phyloP scores from a whole-genome alignment of 2,329 filamentous ascomycete genomes.

The Byssochlamys sp. region DNA sequence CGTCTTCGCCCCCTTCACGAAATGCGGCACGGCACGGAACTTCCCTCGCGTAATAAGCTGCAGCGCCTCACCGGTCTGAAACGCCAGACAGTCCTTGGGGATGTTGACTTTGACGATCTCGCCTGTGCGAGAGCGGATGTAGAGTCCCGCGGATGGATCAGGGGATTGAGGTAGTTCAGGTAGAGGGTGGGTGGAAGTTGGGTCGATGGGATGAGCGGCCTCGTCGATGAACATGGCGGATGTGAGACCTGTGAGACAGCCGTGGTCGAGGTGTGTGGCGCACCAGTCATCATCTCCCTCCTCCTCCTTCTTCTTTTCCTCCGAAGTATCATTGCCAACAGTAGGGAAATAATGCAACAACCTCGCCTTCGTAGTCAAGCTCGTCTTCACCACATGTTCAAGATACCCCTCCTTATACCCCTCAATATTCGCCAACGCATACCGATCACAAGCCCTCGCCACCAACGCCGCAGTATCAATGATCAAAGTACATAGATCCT shows the following conservation, averaged over 20 bases:
- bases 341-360: conserved; percentile 83
- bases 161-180: conserved; percentile 66
- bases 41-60: conserved; percentile 82
- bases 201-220: conserved; percentile 30
- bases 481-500: conserved; percentile 69
- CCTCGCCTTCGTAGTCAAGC: conserved; percentile 79
- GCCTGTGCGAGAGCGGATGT: conserved; percentile 78
- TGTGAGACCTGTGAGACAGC: conserved; percentile 86
- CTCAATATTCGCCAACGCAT: conserved; percentile 66
- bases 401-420: conserved; percentile 71
- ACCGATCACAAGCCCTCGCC: conserved; percentile 79
- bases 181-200: conserved; percentile 35
- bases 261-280: conserved; percentile 67
- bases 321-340: neutral
- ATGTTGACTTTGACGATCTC: conserved; percentile 84
- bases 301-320: conserved; percentile 29
- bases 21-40: conserved; percentile 93
- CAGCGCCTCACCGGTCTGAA: conserved; percentile 88
- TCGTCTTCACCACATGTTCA: conserved; percentile 75
- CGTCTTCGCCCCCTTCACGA: conserved; percentile 66
- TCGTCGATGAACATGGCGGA: conserved; percentile 96
- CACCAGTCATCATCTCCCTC: conserved; percentile 94
- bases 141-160: conserved; percentile 77
- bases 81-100: conserved; percentile 80
- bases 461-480: conserved; percentile 85